A percentile compares a stretch with the other conserved stretches of the same genome.
Conservation (phyloP, 164 flowering plant genomes). For the Amborella trichopoda region DNA sequence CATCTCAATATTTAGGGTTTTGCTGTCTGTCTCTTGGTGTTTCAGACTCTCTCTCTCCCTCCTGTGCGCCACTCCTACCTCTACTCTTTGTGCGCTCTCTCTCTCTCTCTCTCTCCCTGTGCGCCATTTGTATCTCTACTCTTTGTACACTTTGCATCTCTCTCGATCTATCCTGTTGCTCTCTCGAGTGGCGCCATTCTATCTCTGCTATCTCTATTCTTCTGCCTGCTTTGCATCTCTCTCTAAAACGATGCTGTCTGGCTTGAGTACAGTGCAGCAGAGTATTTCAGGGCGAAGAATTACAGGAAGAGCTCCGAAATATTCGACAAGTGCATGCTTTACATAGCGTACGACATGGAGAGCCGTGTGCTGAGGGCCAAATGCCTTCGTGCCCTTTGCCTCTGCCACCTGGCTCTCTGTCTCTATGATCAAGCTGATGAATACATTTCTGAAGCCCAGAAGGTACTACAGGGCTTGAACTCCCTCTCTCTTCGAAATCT, state of each 20-base stretch:
- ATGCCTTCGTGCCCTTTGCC: conserved; percentile 77
- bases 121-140: no score
- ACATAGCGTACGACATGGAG: conserved; percentile 54
- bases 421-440: conserved; percentile 87
- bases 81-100: no score
- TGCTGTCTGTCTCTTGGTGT: no score
- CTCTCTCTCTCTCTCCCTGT: neutral
- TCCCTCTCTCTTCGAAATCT: neutral
- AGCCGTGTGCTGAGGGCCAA: conserved; percentile 61
- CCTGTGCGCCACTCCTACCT: no score
- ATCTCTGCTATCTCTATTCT: no score
- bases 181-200: no score
- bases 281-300: conserved; percentile 60
- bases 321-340: conserved; percentile 90
- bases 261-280: conserved; percentile 52
- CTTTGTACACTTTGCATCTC: no score
- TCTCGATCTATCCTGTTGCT: no score
- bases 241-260: no score
- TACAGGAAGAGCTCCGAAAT: conserved; percentile 65
- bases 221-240: no score
- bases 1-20: no score
- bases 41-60: neutral
- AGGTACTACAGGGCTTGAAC: conserved; percentile 31
- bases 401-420: conserved; percentile 73
- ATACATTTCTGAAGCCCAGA: conserved; percentile 77